Evolutionary conservation across 2,329 filamentous ascomycete species (phyloP).

Genomic region (Hypoxylon sp.): DNA sequence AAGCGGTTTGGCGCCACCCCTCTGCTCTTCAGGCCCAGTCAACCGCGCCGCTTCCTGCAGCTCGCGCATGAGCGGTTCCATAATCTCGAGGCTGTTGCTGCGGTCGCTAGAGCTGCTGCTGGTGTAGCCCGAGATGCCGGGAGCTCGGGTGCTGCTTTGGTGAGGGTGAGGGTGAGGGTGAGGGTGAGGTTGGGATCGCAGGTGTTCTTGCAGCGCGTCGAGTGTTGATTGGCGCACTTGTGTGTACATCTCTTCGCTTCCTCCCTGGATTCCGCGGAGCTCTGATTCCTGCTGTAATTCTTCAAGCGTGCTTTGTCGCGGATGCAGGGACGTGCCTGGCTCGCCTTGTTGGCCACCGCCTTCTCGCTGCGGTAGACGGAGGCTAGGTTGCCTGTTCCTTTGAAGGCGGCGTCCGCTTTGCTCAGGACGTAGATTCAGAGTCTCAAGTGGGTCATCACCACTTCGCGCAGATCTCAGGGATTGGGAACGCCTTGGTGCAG

Average conservation of each 20-base stretch:
- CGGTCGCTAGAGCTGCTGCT: conserved; percentile 24
- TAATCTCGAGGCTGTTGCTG: conserved; percentile 56
- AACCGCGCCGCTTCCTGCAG: conserved; percentile 53
- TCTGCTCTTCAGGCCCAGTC: background rate
- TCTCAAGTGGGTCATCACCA: conserved; percentile 14
- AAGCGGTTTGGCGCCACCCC: conserved; percentile 9
- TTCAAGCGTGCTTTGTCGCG: background rate
- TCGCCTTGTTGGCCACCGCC: conserved; percentile 5
- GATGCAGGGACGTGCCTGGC: background rate
- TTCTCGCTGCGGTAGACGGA: conserved; percentile 5
- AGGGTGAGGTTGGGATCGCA: conserved; percentile 10
- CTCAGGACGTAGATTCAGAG: background rate
- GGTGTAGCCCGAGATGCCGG: conserved; percentile 13
- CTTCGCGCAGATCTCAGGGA: conserved; percentile 26
- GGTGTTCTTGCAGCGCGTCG: conserved; percentile 26
- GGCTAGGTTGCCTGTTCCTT: conserved; percentile 8
- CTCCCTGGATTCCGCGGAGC: background rate
- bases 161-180: no score
- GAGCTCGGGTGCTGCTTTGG: background rate
- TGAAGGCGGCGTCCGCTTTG: background rate
- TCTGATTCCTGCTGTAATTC: background rate
- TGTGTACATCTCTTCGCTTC: background rate
- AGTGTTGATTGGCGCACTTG: conserved; percentile 15
- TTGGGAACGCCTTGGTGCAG: conserved; percentile 11
- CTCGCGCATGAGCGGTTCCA: conserved; percentile 64